phyloP scores from a whole-genome alignment of 768 basidiomycete genomes.

The Xanthoconium stramineum region DNA sequence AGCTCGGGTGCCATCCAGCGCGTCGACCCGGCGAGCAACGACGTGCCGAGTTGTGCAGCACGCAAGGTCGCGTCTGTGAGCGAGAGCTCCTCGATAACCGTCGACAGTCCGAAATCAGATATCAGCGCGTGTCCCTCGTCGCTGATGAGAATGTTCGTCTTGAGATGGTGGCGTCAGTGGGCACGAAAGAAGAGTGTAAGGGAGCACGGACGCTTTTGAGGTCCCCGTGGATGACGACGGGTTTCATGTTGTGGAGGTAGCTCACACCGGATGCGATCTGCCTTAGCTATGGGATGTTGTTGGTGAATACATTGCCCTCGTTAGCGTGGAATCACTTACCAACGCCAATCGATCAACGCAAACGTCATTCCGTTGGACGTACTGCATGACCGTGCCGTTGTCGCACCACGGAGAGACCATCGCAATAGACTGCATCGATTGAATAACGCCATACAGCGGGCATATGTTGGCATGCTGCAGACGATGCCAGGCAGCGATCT shows the following conservation, averaged over 20 bases:
- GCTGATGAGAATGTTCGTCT: constrained; percentile 59
- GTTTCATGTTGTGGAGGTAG: constrained; percentile 55
- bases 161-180: background rate
- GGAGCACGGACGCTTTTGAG: constrained; percentile 51
- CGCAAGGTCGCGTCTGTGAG: constrained; percentile 25
- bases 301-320: background rate
- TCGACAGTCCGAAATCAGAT: constrained; percentile 61
- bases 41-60: constrained; percentile 27
- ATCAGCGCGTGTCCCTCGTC: constrained; percentile 51
- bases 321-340: constrained; percentile 31
- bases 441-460: constrained; percentile 53
- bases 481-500: constrained; percentile 56
- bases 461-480: constrained; percentile 55
- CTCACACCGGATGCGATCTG: constrained; percentile 56
- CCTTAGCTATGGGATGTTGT: constrained; percentile 34
- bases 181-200: background rate
- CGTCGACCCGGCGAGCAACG: constrained; percentile 33
- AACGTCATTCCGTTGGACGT: constrained; percentile 41
- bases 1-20: constrained; percentile 54
- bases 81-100: constrained; percentile 52
- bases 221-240: constrained; percentile 58
- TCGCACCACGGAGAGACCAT: constrained; percentile 68
- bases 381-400: constrained; percentile 53
- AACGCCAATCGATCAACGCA: constrained; percentile 43
- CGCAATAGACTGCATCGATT: constrained; percentile 48